phyloP scores from a whole-genome alignment of 2,329 filamentous ascomycete species.

The Penicillium oxalicum region DNA sequence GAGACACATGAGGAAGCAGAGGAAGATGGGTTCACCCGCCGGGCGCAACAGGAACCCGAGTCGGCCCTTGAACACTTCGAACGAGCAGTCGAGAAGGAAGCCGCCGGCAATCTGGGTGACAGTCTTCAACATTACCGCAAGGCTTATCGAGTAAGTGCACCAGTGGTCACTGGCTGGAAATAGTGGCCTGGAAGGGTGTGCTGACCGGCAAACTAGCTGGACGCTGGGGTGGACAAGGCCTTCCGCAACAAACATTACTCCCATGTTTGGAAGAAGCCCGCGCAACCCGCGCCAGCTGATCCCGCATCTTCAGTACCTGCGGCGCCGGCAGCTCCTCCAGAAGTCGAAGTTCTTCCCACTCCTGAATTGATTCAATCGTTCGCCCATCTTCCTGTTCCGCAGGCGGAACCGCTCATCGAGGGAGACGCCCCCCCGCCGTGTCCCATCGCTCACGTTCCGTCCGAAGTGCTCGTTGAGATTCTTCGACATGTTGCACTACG shows the following conservation, averaged over 20 bases:
- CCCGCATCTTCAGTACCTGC: conserved; percentile 46
- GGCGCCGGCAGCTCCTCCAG: conserved; percentile 53
- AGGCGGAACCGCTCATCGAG: conserved; percentile 62
- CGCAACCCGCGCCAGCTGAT: conserved; percentile 43
- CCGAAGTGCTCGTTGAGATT: conserved; percentile 79
- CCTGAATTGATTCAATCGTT: conserved; percentile 72
- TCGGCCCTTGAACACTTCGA: conserved; percentile 92
- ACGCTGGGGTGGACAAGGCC: conserved; percentile 71
- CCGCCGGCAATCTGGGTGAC: conserved; percentile 77
- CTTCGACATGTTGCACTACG: conserved; percentile 64
- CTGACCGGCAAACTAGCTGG: conserved; percentile 54
- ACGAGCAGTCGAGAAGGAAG: conserved; percentile 81
- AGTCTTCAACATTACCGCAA: conserved; percentile 82
- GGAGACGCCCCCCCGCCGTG: conserved; percentile 69
- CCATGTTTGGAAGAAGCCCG: conserved; percentile 48
- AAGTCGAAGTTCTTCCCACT: conserved; percentile 47
- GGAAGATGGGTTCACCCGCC: conserved; percentile 35
- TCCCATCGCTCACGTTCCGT: conserved; percentile 68
- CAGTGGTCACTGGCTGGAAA: not conserved
- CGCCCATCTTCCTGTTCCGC: conserved; percentile 61
- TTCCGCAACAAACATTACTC: conserved; percentile 93
- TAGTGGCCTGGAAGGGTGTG: not conserved
- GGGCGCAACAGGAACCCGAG: conserved; percentile 47
- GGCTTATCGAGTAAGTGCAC: conserved; percentile 65
- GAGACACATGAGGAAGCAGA: conserved; percentile 32